Percentiles rank a stretch among this genome's conserved stretches.
phyloP scores from a whole-genome alignment of 2,329 filamentous ascomycete genomes.

The Epichloe hybrida region DNA sequence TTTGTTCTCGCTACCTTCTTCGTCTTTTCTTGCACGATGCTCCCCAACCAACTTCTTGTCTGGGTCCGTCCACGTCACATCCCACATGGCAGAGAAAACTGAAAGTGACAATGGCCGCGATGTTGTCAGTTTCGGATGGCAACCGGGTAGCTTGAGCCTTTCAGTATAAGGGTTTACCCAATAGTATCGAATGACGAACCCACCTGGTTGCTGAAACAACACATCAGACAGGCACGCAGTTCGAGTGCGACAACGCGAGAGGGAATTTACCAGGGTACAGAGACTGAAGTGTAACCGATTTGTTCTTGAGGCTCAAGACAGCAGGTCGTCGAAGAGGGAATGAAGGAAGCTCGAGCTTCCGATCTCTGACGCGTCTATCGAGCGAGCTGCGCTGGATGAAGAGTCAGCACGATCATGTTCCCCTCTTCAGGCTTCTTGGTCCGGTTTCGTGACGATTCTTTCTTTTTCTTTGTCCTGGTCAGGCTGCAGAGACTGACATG shows the following conservation, averaged over 20 bases:
- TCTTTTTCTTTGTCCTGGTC: background rate
- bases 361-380: background rate
- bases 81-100: constrained; percentile 34
- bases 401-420: background rate
- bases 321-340: background rate
- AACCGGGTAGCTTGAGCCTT: background rate
- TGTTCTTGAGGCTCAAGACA: background rate
- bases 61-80: constrained; percentile 45
- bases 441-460: background rate
- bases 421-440: background rate
- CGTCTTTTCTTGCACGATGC: constrained; percentile 35
- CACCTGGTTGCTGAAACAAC: constrained; percentile 4
- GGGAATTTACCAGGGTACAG: background rate
- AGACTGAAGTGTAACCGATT: background rate
- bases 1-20: constrained; percentile 7
- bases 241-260: constrained; percentile 1
- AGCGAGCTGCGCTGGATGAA: background rate
- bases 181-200: constrained; percentile 3
- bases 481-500: background rate
- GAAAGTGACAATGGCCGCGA: background rate
- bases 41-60: constrained; percentile 39
- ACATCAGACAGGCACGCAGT: background rate
- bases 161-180: background rate
- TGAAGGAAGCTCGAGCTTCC: background rate
- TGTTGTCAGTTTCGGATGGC: background rate